Base-by-base conservation (phyloP, 805 yeast species). In the Dipodascopsis uninucleata region DNA sequence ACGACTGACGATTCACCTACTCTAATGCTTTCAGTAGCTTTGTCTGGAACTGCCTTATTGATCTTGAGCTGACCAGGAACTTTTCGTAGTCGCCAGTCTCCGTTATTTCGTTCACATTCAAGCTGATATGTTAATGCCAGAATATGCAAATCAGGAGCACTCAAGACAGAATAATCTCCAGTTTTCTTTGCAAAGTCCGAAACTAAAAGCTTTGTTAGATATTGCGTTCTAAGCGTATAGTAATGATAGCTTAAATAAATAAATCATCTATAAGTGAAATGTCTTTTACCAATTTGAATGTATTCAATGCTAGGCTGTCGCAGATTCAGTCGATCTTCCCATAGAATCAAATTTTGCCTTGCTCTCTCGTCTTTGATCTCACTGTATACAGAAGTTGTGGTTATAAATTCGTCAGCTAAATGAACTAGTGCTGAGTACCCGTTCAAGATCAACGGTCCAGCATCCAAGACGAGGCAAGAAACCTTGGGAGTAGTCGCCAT, bases 381-480 rank as follows among this genome's bases (percentile, higher is more conserved):
- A 24, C 75, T 72, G 58, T 75, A 78, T 14, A 93, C 97, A 1
- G 96, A 89, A 10, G 97, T 97, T 1, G 97, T 86, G 10, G 97
- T 89, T 63, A 72, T 83, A 59, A 85, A 85, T n/a, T 67, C 64
- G 14, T 74, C 65, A 1, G 95, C 97, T 60, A 74, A 77, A 53
- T 76, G 77, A 58, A 81, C 79, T 35, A 93, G 70, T 17, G 81
- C 76, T 2, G 88, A 74, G 9, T 85, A 85, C 4, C 93, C 74
- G 58, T 86, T 94, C 1, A 95, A 83, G 56, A 93, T 84, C 55
- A 93, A 69, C 4, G 98, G 98, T 39, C 96, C 93, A 2, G 98
- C 97, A 74, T 93, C 98, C 55, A 93, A 72, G 26, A 86, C 85
- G 45, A 94, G 70, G 16, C 36, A 24, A 10, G 16, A 28, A 16